A percentile compares a stretch with the other conserved stretches of the same genome.
phyloP scores from a whole-genome alignment of 768 basidiomycete genomes.

The Leucocoprinus leucothites region DNA sequence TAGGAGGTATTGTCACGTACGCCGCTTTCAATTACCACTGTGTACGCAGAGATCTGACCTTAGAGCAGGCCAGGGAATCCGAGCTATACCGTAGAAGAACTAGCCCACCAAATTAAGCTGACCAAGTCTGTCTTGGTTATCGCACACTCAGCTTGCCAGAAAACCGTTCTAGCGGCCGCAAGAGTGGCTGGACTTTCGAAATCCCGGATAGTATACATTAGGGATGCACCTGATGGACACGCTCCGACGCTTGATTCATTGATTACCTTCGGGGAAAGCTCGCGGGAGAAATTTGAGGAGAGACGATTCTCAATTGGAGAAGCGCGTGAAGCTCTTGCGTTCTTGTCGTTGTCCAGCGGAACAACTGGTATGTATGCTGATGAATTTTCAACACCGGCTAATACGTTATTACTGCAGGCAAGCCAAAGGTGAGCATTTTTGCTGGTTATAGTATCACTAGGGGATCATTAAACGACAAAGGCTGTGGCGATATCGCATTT shows the following conservation, averaged over 20 bases:
- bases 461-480: constrained; percentile 24
- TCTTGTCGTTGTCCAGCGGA: constrained; percentile 72
- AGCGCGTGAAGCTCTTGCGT: constrained; percentile 58
- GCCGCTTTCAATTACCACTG: constrained; percentile 14
- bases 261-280: constrained; percentile 36
- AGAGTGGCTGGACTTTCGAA: constrained; percentile 35
- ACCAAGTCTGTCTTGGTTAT: constrained; percentile 48
- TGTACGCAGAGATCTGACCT: constrained; percentile 10
- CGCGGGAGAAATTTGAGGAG: constrained; percentile 40
- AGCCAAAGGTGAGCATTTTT: constrained; percentile 30
- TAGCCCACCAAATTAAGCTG: constrained; percentile 51
- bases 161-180: constrained; percentile 44
- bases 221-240: constrained; percentile 17
- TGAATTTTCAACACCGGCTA: not conserved
- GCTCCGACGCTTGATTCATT: constrained; percentile 41
- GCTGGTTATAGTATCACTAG: not conserved
- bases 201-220: constrained; percentile 39
- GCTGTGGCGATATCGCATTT: constrained; percentile 70
- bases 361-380: constrained; percentile 55
- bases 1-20: constrained; percentile 60
- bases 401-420: constrained; percentile 19
- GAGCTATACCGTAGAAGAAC: constrained; percentile 52
- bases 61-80: constrained; percentile 60
- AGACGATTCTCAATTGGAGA: constrained; percentile 51
- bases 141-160: constrained; percentile 40